A percentile compares a stretch with the other conserved stretches of the same genome.
phyloP scores from a whole-genome alignment of 2,329 filamentous ascomycete genomes.

The Fusarium concolor region DNA sequence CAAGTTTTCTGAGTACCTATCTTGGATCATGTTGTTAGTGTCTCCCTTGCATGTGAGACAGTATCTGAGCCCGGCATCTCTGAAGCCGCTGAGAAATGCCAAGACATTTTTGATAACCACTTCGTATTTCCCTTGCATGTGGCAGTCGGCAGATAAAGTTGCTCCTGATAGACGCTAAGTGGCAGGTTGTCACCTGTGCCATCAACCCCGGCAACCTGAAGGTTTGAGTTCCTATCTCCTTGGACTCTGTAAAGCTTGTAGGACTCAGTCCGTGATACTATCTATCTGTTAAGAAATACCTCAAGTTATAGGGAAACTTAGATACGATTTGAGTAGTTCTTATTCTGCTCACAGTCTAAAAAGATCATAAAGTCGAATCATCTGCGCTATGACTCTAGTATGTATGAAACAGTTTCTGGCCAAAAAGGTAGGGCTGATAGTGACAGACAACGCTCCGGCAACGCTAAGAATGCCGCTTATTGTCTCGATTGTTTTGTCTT shows the following conservation, averaged over 20 bases:
- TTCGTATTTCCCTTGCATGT: background rate
- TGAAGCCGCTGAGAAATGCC: constrained; percentile 14
- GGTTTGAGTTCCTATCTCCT: background rate
- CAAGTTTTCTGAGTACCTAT: background rate
- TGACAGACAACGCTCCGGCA: constrained; percentile 1
- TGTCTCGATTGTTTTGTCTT: constrained; percentile 8
- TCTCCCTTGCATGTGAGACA: background rate
- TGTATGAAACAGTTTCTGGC: background rate
- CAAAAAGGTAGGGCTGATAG: constrained; percentile 15
- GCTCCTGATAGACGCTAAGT: background rate
- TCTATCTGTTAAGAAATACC: too few species aligned
- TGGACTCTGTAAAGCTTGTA: too few species aligned
- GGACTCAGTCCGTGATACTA: too few species aligned
- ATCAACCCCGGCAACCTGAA: background rate
- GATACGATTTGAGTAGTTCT: too few species aligned
- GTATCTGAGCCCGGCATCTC: background rate
- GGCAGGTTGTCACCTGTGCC: background rate
- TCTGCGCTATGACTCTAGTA: background rate
- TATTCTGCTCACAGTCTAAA: too few species aligned
- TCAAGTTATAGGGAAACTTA: too few species aligned
- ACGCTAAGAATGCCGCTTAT: constrained; percentile 16
- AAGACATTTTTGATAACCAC: constrained; percentile 6
- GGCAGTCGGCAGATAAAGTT: background rate
- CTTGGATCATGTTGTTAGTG: background rate
- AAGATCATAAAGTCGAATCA: background rate